phyloP scores from a whole-genome alignment of 805 yeast genomes.

The Candida namnaoensis region DNA sequence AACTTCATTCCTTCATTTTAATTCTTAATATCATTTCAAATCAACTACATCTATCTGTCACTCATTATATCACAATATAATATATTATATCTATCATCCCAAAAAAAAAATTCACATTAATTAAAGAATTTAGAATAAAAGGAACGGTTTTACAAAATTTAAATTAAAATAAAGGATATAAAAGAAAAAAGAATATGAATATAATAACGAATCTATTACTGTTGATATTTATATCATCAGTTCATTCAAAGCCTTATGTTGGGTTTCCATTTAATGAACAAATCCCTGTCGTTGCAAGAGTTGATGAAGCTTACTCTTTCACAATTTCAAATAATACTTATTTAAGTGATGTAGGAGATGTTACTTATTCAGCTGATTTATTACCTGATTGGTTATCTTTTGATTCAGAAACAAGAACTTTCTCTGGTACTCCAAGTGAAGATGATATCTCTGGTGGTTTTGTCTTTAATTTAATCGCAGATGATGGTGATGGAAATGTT shows the following conservation, averaged over 20 bases:
- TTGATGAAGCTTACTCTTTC: conserved; percentile 51
- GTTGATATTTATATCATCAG: not conserved
- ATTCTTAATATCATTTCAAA: too few relatives aligned
- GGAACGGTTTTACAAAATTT: too few relatives aligned
- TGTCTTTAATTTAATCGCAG: conserved; percentile 50
- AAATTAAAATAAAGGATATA: too few relatives aligned
- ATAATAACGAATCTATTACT: not conserved
- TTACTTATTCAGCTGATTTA: conserved; percentile 46
- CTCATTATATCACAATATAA: too few relatives aligned
- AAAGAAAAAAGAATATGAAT: not conserved
- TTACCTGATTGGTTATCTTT: conserved; percentile 78
- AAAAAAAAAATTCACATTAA: too few relatives aligned
- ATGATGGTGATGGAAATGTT: conserved; percentile 44
- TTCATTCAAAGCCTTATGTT: conserved; percentile 37
- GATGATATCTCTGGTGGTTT: conserved; percentile 36
- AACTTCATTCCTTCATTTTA: too few relatives aligned
- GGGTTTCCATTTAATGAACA: conserved; percentile 81
- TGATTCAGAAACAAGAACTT: conserved; percentile 48
- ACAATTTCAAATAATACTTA: conserved; percentile 67
- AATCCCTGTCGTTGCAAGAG: conserved; percentile 81
- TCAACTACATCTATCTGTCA: too few relatives aligned
- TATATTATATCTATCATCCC: too few relatives aligned
- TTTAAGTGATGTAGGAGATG: conserved; percentile 30
- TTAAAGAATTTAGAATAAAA: too few relatives aligned
- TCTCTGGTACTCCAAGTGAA: conserved; percentile 59